Base-by-base conservation (phyloP, 2,329 filamentous ascomycete species). In the Aspergillus quadrilineatus region DNA sequence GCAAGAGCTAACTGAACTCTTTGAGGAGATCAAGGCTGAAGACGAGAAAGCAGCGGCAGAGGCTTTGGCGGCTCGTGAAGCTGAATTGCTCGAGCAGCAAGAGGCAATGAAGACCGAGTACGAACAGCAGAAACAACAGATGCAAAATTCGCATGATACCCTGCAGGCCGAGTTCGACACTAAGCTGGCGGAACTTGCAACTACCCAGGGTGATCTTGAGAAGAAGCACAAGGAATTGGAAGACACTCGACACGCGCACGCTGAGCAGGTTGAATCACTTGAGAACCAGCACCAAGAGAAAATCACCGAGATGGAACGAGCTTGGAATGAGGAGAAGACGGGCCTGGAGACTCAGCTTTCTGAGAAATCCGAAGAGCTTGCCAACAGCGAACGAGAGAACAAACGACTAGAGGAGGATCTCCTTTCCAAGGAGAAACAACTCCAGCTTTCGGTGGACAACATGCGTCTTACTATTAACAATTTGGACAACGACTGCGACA, bases 401-500 rank as follows among this genome's bases (percentile, higher is more conserved):
- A 71, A 71, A 37, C 68, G 67, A 60, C 67, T 78, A 63, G 75
- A 79, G 59, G 75, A 75, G 51, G 74, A 79, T 57, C 75, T 78
- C 57, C 67, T 78, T 51, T 66, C 75, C 52, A 75, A 78, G 56
- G 76, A 77, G 60, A 74, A 76, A 44, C 76, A 79, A 61, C 71
- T 77, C 34, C 77, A 79, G 53, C 73, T 71, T 52, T 69, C 72
- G 8, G 68, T 74, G 50, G 71, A 74, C 26, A 70, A 69, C 47
- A 77, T 77, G 74, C 75, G 76, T 50, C 71, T 77, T 51, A 75
- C 76, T 10, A 82, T 82, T 73, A 73, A 78, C 44, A 74, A 77
- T 55, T 75, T 81, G 69, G 77, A 77, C 51, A 75, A 78, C 59
- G 80, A 84, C 61, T 77, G 78, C 50, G 77, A 80, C 48, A 76